Evolutionary conservation across 352 stramenopile species (phyloP), one percentile per base, ranked within the genome.

Genomic region (Globisporangium cystogenes): DNA sequence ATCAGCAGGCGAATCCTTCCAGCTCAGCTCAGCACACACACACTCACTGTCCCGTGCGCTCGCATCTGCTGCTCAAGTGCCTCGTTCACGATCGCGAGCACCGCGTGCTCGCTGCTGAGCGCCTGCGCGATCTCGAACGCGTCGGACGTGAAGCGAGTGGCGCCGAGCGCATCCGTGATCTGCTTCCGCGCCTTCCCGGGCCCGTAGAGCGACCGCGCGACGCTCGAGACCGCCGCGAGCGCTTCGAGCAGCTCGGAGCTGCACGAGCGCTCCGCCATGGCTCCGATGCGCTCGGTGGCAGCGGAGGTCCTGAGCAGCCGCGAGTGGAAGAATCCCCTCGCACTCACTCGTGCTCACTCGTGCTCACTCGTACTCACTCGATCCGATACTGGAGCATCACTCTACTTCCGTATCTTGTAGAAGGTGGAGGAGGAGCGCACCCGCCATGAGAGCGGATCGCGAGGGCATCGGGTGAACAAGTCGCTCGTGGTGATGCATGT

Each of bases 151-250:
- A 62, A 62, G 23, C n/a, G 40, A 7, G 48, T 48, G 12, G 37
- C 42, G 7, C 48, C 48, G 23, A 46, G n/a, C 15, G 18, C 48
- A 20, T 62, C 55, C 16, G 53, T 49, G 26, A 60, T 18, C 21
- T 60, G 53, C 33, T 60, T 60, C 44, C 53, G 53, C 16, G 53
- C 53, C 21, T 53, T 60, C 24, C 47, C 47, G 7, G 53, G 53
- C 23, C 53, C 53, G 18, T 60, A 60, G 11, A 60, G 26, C 23
- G 53, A 54, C 11, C 15, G 41, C 10, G 47, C 46, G 16, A 50
- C 39, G 36, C 37, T 29, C n/a, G 53, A n/a, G 46, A 60, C 43
- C 45, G 45, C 53, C 1, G 26, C 24, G 44, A 60, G 26, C 36
- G 33, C 40, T 0, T 27, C 11, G 20, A 60, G n/a, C 23, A 59